A percentile compares a stretch with the other conserved stretches of the same genome.
phyloP scores from a whole-genome alignment of 2,329 filamentous ascomycete species.

The Atkinsonella hypoxylon region DNA sequence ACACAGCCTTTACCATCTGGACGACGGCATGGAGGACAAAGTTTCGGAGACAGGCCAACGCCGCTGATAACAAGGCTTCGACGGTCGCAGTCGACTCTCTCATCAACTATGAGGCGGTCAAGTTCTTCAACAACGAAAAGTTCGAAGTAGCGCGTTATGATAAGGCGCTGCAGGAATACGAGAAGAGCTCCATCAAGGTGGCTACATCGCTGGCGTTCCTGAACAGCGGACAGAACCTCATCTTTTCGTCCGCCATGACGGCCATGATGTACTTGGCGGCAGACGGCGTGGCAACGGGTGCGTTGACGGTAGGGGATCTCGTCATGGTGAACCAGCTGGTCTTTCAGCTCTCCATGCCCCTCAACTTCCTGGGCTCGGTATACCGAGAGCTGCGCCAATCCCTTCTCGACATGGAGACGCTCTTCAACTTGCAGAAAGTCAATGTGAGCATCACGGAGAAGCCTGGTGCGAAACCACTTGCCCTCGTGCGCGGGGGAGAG shows the following conservation, averaged over 20 bases:
- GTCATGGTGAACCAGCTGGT: conserved; percentile 99
- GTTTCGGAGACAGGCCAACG: conserved; percentile 89
- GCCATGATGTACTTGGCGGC: conserved; percentile 98
- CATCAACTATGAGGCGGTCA: conserved; percentile 98
- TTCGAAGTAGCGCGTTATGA: conserved; percentile 90
- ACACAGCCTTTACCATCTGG: conserved; percentile 92
- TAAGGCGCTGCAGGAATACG: conserved; percentile 71
- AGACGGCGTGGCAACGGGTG: conserved; percentile 71
- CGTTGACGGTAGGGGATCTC: conserved; percentile 82
- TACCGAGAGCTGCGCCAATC: conserved; percentile 94
- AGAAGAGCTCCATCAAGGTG: conserved; percentile 92
- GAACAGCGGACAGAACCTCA: conserved; percentile 92
- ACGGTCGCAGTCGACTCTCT: conserved; percentile 93
- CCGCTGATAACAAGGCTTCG: conserved; percentile 88
- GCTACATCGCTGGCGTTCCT: conserved; percentile 86
- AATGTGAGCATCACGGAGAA: conserved; percentile 77
- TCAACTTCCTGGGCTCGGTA: conserved; percentile 97
- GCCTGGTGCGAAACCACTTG: conserved; percentile 59
- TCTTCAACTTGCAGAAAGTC: conserved; percentile 95
- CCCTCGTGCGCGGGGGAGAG: conserved; percentile 66
- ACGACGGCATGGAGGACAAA: conserved; percentile 97
- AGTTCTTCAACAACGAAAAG: conserved; percentile 98
- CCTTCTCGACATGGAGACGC: conserved; percentile 92
- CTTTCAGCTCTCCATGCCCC: conserved; percentile 90
- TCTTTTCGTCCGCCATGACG: conserved; percentile 87